These are phyloP conservation scores for Aspergillus campestris DNA, from an alignment of 495 filamentous ascomycete genomes.

Conservation along the genomic window DNA sequence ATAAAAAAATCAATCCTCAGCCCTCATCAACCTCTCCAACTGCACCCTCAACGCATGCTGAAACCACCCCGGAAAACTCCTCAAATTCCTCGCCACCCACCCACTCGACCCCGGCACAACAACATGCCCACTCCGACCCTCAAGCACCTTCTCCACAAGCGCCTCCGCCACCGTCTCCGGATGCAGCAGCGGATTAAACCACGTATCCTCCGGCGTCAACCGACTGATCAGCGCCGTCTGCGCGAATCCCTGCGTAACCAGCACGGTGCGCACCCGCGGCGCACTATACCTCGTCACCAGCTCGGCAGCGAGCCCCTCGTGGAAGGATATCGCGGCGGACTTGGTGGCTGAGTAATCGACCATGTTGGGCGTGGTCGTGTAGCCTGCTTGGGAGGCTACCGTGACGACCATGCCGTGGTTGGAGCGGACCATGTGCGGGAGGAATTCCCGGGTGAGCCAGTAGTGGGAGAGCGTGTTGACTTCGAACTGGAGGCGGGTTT, in stretches of 20 bases:
- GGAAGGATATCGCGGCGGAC: conserved; percentile 57
- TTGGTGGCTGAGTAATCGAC: conserved; percentile 62
- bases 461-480: conserved; percentile 67
- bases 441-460: conserved; percentile 55
- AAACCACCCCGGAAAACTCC: conserved; percentile 37
- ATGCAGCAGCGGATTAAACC: conserved; percentile 46
- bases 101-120: conserved; percentile 34
- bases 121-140: conserved; percentile 51
- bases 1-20: conserved; percentile 5
- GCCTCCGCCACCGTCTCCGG: conserved; percentile 58
- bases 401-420: conserved; percentile 75
- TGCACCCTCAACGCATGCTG: conserved; percentile 24
- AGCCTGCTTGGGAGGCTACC: conserved; percentile 55
- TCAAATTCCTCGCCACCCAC: conserved; percentile 21
- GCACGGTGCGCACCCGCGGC: conserved; percentile 52
- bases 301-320: conserved; percentile 61
- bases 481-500: conserved; percentile 57
- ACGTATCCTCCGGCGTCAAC: conserved; percentile 45
- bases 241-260: conserved; percentile 58
- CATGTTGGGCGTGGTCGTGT: conserved; percentile 53
- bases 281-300: conserved; percentile 54
- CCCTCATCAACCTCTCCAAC: conserved; percentile 26
- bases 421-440: conserved; percentile 50
- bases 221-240: conserved; percentile 54
- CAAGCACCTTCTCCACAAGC: conserved; percentile 53